Base-by-base conservation (phyloP, 345 rosid species). In the Luvunga scandens region DNA sequence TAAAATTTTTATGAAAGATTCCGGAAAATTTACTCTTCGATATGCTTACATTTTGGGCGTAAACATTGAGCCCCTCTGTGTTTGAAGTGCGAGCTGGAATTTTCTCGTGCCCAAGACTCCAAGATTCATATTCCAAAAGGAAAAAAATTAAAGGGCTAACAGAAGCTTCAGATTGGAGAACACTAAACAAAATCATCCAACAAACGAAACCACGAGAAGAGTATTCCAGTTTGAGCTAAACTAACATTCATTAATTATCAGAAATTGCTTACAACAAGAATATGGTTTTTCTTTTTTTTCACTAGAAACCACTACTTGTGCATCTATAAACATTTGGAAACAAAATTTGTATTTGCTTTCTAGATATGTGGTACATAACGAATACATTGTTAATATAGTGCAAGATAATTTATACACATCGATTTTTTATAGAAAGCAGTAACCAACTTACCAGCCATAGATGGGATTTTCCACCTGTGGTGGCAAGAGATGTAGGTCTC, bases 391-490 rank as follows among this genome's bases (percentile, higher is more conserved):
- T 9, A 7, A n/a, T 18, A 7, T 71, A 66, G 28, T 33, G 27
- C 33, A 4, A 45, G 30, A 71, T 73, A 31, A 25, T 72, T 45
- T 81, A 76, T 60, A 80, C n/a, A 69, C 10, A 2, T 25, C 34
- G 66, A 61, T 27, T 30, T 24, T 30, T 6, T 33, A 12, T 24
- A 69, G 61, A n/a, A 14, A 9, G n/a, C 36, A 4, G 27, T 33
- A 18, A 28, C 69, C 53, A 33, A 33, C 76, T 85, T 82, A 92
- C 94, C 93, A 92, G 48, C 93, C 92, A 82, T 90, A 91, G 38
- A 92, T 85, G 16, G 97, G 97, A 80, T 92, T 92, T 81, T 90
- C 92, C 72, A 88, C 97, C 34, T 87, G 94, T 25, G 97, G 94
- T 4, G 98, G 97, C 85, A 91, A 83, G 78, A 96, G 92, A 78